Conservation (phyloP, 2,329 filamentous ascomycete species). For the Aspergillus latus region DNA sequence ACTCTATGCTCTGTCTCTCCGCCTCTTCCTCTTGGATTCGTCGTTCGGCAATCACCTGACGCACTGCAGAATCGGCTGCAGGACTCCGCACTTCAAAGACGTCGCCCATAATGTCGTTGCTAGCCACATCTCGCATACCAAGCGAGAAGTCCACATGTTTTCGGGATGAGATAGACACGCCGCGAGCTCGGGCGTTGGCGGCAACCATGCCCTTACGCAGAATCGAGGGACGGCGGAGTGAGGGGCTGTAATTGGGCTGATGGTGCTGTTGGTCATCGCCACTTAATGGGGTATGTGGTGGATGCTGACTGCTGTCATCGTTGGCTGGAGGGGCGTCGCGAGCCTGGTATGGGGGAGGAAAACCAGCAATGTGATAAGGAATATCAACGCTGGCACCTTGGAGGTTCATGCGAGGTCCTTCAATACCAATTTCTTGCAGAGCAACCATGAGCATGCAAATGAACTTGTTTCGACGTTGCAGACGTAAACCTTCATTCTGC, state of each 20-base stretch:
- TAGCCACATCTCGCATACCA: constrained; percentile 61
- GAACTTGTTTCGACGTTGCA: constrained; percentile 90
- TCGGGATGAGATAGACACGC: constrained; percentile 59
- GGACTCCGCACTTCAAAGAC: constrained; percentile 59
- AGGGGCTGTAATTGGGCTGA: constrained; percentile 29
- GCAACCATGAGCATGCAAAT: constrained; percentile 86
- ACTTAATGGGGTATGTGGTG: constrained; percentile 33
- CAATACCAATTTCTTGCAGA: constrained; percentile 79
- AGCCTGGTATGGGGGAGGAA: constrained; percentile 45
- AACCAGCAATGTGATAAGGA: constrained; percentile 63
- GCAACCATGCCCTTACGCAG: constrained; percentile 52
- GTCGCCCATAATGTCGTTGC: constrained; percentile 62
- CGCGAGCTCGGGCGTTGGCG: constrained; percentile 50
- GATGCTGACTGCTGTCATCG: constrained; percentile 45
- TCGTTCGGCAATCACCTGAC: constrained; percentile 37
- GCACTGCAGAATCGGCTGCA: constrained; percentile 44
- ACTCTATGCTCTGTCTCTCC: constrained; percentile 29
- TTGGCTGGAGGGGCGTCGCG: constrained; percentile 36
- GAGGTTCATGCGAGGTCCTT: constrained; percentile 73
- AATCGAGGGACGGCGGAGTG: constrained; percentile 51
- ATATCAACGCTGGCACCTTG: constrained; percentile 67
- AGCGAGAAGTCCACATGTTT: constrained; percentile 70
- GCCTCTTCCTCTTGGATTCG: constrained; percentile 38
- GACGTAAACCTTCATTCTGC: constrained; percentile 89
- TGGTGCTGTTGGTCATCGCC: constrained; percentile 17